These are phyloP conservation scores for Collybia sordida DNA, from an alignment of 768 basidiomycete species.

Conservation along the genomic window DNA sequence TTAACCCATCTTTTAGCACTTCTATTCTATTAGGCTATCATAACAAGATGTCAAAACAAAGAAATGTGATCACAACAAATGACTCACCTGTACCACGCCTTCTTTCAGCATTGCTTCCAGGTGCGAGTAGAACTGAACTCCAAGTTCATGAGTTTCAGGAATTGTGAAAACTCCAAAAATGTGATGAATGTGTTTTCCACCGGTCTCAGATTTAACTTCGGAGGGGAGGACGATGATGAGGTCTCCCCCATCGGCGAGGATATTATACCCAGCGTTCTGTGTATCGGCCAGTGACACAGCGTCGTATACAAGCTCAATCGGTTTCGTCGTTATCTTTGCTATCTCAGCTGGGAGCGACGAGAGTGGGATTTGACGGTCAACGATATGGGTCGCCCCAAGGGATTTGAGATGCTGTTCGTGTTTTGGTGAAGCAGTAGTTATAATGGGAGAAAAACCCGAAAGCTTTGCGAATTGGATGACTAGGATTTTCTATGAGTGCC, in stretches of 20 bases:
- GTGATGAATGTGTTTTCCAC: slow-evolving; percentile 10
- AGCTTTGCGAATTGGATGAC: slow-evolving; percentile 32
- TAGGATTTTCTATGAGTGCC: background rate
- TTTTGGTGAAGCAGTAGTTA: slow-evolving; percentile 26
- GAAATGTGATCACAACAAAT: too few relatives aligned
- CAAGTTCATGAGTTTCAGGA: slow-evolving; percentile 8
- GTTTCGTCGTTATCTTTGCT: slow-evolving; percentile 13
- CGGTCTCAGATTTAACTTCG: slow-evolving; percentile 11
- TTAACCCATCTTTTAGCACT: slow-evolving; percentile 39
- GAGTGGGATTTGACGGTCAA: slow-evolving; percentile 18
- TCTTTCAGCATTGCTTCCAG: slow-evolving; percentile 15
- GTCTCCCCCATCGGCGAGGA: slow-evolving; percentile 36
- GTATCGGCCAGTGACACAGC: slow-evolving; percentile 34
- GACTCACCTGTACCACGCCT: slow-evolving; percentile 20
- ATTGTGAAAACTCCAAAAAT: slow-evolving; percentile 7
- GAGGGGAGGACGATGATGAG: slow-evolving; percentile 24
- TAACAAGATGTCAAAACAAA: too few relatives aligned
- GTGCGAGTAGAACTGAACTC: slow-evolving; percentile 10
- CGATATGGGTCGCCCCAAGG: slow-evolving; percentile 35
- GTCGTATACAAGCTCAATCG: slow-evolving; percentile 26
- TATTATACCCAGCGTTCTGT: slow-evolving; percentile 32
- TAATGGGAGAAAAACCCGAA: slow-evolving; percentile 39
- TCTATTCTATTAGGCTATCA: slow-evolving; percentile 44
- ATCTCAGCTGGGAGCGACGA: slow-evolving; percentile 8
- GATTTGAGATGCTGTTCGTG: slow-evolving; percentile 25